Evolutionary conservation across 495 filamentous ascomycete species (phyloP), one percentile per base, ranked within the genome.

Genomic region (Usnea hakonensis): DNA sequence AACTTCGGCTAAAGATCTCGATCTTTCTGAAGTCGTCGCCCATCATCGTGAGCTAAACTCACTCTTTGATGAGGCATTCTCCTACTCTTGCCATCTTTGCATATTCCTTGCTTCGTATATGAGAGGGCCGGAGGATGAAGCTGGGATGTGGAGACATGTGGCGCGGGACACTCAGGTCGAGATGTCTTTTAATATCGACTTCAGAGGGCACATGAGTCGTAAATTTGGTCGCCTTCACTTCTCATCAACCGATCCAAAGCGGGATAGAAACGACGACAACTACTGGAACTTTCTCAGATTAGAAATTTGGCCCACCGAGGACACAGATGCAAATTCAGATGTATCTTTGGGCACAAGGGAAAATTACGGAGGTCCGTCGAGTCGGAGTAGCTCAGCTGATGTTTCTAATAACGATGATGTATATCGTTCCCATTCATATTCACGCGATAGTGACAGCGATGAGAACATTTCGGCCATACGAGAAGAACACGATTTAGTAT

Each of bases 11-110:
- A 55, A 55, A 19, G 16, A 32, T 30, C 52, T 6, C n/a, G 52
- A 55, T 5, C 28, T 35, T 28, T 55, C 52, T 55, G 23, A 36
- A 36, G 35, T 13, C 30, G 35, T 55, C 52, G 19, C 52, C 52
- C 52, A 55, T 32, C 52, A 55, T 55, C 52, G 52, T 55, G 23
- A 55, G 28, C 35, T 55, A 13, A 0, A 55, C 52, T 55, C 52
- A 35, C 35, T 55, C n/a, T 33, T 3, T 0, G 35, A 19, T 30
- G 28, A 26, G 35, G 21, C 23, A 13, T 5, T 32, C 10, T 36
- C 35, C 35, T 36, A 36, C 35, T 36, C 35, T 30, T 55, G 52
- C 30, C 52, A 55, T 55, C 14, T 55, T n/a, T 55, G 52, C 21
- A 55, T 32, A 14, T 55, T 55, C 30, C 52, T 35, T 30, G 16